Evolutionary conservation across 306 rosid species (phyloP).

Genomic region (Vigna reflexopilosa): DNA sequence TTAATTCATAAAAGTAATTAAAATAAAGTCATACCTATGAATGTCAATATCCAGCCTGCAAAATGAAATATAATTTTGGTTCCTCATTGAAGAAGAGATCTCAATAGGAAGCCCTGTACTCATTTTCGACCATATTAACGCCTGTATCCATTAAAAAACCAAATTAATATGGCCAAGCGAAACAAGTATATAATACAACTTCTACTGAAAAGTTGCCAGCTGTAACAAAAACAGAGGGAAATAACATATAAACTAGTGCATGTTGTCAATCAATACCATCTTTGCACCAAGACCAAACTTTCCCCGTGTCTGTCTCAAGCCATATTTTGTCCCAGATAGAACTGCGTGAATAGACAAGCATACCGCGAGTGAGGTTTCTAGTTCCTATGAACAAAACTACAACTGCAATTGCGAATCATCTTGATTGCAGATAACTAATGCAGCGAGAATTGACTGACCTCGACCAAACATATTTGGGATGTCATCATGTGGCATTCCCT

Average conservation of each 20-base stretch:
- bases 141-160: constrained; percentile 58
- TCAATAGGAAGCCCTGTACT: constrained; percentile 98
- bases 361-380: constrained; percentile 39
- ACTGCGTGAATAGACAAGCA: constrained; percentile 59
- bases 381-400: constrained; percentile 32
- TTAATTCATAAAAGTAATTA: constrained; percentile 24
- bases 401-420: constrained; percentile 18
- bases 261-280: constrained; percentile 71
- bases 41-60: constrained; percentile 97
- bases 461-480: constrained; percentile 99
- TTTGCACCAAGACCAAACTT: constrained; percentile 99
- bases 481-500: constrained; percentile 98
- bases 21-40: constrained; percentile 65
- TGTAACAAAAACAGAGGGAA: constrained; percentile 6
- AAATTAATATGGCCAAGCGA: constrained; percentile 18
- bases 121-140: constrained; percentile 99
- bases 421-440: constrained; percentile 31
- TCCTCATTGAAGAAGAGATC: constrained; percentile 84
- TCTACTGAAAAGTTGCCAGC: no score
- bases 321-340: constrained; percentile 96
- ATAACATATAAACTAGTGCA: constrained; percentile 33
- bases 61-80: constrained; percentile 74
- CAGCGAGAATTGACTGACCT: constrained; percentile 60
- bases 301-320: constrained; percentile 94
- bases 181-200: background rate